phyloP scores from a whole-genome alignment of 768 basidiomycete genomes.

The Pleurotus sapidus region DNA sequence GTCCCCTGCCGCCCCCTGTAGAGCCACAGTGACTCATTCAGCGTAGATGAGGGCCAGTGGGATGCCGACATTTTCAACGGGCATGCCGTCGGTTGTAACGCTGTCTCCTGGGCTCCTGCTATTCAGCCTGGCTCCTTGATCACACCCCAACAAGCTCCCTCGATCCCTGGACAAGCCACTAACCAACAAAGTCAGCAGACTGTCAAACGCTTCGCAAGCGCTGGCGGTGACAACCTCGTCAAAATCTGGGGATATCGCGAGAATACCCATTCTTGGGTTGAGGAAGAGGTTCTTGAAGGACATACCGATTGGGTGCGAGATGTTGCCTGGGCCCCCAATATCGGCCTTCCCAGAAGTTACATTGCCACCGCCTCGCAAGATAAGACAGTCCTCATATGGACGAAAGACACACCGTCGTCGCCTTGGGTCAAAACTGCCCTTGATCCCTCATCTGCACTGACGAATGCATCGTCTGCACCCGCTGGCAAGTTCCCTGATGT shows the following conservation, averaged over 20 bases:
- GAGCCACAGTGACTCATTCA: neutral
- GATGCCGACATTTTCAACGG: conserved; percentile 93
- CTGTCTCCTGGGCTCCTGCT: conserved; percentile 97
- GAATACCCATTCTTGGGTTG: conserved; percentile 83
- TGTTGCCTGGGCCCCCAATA: conserved; percentile 98
- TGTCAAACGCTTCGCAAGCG: conserved; percentile 91
- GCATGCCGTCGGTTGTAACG: conserved; percentile 95
- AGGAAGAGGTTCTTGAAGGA: conserved; percentile 87
- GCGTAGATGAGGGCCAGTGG: conserved; percentile 91
- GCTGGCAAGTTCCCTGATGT: conserved; percentile 92
- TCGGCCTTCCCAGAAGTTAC: conserved; percentile 91
- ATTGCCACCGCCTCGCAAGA: conserved; percentile 94
- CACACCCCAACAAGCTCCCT: conserved; percentile 53
- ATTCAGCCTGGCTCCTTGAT: conserved; percentile 83
- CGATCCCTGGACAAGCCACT: conserved; percentile 44
- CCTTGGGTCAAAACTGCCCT: conserved; percentile 81
- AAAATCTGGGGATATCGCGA: conserved; percentile 92
- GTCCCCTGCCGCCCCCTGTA: neutral
- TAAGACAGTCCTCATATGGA: conserved; percentile 89
- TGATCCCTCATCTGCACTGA: conserved; percentile 60
- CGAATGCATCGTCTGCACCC: conserved; percentile 39
- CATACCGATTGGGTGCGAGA: conserved; percentile 98
- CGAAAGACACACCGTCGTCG: conserved; percentile 70
- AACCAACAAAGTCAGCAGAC: conserved; percentile 37
- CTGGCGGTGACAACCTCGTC: conserved; percentile 94